A percentile compares a stretch with the other conserved stretches of the same genome.
Conservation (phyloP, 2,329 filamentous ascomycete genomes). For the Epichloe aotearoae region DNA sequence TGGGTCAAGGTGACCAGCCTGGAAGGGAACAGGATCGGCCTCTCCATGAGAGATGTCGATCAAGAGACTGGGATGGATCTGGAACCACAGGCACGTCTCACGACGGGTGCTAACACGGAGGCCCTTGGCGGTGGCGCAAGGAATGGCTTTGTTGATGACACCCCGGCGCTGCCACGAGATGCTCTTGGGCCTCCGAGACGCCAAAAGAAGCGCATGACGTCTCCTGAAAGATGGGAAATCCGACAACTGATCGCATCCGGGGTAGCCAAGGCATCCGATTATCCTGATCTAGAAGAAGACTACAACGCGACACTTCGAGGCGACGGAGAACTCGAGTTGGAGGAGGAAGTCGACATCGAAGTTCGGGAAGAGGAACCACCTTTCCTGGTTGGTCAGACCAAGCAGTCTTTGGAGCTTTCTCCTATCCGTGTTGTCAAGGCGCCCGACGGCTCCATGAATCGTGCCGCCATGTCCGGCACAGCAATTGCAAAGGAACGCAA, state of each 20-base stretch:
- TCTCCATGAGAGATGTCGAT: constrained; percentile 97
- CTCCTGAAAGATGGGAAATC: constrained; percentile 95
- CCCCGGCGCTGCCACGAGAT: constrained; percentile 21
- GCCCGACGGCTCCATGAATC: constrained; percentile 93
- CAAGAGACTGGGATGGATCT: constrained; percentile 78
- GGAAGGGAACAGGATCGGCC: constrained; percentile 65
- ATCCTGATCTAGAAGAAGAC: constrained; percentile 88
- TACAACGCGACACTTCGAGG: constrained; percentile 80
- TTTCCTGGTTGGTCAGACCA: constrained; percentile 90
- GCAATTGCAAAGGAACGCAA: constrained; percentile 78
- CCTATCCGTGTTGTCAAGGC: constrained; percentile 96
- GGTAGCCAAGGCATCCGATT: constrained; percentile 82
- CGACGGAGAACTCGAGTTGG: constrained; percentile 78
- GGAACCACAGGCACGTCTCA: constrained; percentile 61
- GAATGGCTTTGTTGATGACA: constrained; percentile 40
- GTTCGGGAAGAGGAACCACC: constrained; percentile 92
- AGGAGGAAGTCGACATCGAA: constrained; percentile 95
- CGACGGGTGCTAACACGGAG: constrained; percentile 84
- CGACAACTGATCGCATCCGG: constrained; percentile 92
- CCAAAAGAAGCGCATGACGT: constrained; percentile 86
- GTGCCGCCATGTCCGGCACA: constrained; percentile 89
- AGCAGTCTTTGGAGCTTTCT: constrained; percentile 86
- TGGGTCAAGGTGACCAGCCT: constrained; percentile 89
- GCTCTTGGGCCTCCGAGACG: constrained; percentile 32
- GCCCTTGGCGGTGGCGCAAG: constrained; percentile 53